Evolutionary conservation across 352 stramenopile species (phyloP).

Genomic region (Chrysophaeum taylorii): DNA sequence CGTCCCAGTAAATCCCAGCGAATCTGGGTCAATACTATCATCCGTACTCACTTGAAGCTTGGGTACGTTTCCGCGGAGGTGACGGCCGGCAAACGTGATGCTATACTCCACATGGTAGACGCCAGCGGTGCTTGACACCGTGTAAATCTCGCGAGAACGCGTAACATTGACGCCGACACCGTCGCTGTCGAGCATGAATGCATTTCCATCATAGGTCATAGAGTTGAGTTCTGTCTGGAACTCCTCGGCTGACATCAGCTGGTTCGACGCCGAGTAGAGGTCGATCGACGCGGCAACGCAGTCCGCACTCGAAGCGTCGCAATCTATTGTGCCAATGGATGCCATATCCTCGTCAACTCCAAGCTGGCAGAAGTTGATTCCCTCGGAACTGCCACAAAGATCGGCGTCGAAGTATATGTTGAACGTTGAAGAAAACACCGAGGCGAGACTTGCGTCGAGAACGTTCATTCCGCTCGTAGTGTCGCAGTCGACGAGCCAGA

Average conservation of each 20-base stretch:
- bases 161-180: constrained; percentile 32
- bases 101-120: constrained; percentile 62
- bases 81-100: constrained; percentile 66
- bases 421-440: constrained; percentile 37
- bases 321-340: constrained; percentile 31
- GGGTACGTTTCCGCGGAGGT: constrained; percentile 70
- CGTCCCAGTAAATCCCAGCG: not conserved
- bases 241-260: constrained; percentile 16
- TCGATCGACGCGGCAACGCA: constrained; percentile 33
- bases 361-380: constrained; percentile 45
- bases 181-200: constrained; percentile 18
- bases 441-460: constrained; percentile 50
- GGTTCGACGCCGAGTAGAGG: constrained; percentile 15
- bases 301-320: constrained; percentile 40
- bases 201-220: constrained; percentile 38
- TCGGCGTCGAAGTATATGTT: constrained; percentile 42
- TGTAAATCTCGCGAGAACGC: constrained; percentile 24
- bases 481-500: constrained; percentile 58
- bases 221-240: constrained; percentile 30
- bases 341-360: constrained; percentile 35
- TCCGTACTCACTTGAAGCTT: not conserved
- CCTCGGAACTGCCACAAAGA: constrained; percentile 32
- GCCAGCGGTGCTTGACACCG: constrained; percentile 26
- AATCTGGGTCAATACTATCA: not conserved
- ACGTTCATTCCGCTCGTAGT: constrained; percentile 41